Evolutionary conservation across 164 flowering plant species (phyloP).

Genomic region (Chloranthus sessilifolius): DNA sequence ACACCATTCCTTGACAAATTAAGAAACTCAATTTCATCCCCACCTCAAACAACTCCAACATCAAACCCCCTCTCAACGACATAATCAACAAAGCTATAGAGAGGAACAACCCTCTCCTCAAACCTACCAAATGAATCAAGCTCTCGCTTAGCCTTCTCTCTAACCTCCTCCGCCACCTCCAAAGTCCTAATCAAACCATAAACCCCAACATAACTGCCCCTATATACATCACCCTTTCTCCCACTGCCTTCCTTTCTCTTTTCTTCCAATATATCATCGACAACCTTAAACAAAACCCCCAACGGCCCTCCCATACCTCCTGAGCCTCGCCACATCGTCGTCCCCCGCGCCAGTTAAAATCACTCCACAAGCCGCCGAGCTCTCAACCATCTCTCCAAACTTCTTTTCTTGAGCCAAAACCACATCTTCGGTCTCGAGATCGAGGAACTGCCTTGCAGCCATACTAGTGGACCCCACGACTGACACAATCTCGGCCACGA

Average conservation of each 20-base stretch:
- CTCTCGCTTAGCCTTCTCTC: constrained; percentile 57
- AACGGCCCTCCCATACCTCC: constrained; percentile 81
- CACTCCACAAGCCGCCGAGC: constrained; percentile 93
- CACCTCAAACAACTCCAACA: too few species aligned
- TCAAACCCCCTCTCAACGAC: constrained; percentile 72
- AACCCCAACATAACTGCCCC: constrained; percentile 43
- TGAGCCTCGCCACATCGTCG: constrained; percentile 57
- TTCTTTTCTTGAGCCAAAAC: constrained; percentile 80
- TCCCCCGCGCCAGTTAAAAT: constrained; percentile 69
- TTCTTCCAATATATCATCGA: constrained; percentile 61
- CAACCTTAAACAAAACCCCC: constrained; percentile 78
- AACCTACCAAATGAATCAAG: constrained; percentile 51
- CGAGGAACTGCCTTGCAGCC: constrained; percentile 91
- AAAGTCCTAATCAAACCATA: constrained; percentile 70
- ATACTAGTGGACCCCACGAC: constrained; percentile 93
- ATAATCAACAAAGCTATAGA: constrained; percentile 82
- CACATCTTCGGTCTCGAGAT: constrained; percentile 51
- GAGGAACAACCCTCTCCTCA: constrained; percentile 64
- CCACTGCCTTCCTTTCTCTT: constrained; percentile 12
- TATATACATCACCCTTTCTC: too few species aligned
- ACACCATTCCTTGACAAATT: too few species aligned
- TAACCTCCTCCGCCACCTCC: constrained; percentile 64
- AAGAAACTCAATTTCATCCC: too few species aligned
- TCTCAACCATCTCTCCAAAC: constrained; percentile 82
- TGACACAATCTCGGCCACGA: constrained; percentile 76